phyloP scores from a whole-genome alignment of 805 yeast species.

The Kregervanrija fluxuum region DNA sequence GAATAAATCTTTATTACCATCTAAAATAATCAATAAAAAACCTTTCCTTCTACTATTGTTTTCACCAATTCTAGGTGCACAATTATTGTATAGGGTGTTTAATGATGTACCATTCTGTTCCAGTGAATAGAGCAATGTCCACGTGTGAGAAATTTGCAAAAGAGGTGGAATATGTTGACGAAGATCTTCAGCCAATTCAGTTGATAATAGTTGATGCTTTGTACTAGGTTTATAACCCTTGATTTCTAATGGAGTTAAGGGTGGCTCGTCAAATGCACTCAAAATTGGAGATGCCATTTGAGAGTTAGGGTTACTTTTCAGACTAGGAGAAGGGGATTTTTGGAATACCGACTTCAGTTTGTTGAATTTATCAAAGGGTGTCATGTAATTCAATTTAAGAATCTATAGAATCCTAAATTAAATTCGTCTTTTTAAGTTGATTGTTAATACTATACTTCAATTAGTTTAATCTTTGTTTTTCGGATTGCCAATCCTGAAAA shows the following conservation, averaged over 20 bases:
- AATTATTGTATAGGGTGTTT: slow-evolving; percentile 60
- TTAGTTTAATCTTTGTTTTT: too few relatives aligned
- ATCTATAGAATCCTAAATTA: too few relatives aligned
- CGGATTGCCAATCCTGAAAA: too few relatives aligned
- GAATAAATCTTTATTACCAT: slow-evolving; percentile 54
- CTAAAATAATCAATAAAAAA: slow-evolving; percentile 67
- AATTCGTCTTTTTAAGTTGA: too few relatives aligned
- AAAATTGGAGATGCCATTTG: neutral
- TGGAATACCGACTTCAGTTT: slow-evolving; percentile 13
- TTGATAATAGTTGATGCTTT: slow-evolving; percentile 43
- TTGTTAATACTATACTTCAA: too few relatives aligned
- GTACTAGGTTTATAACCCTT: slow-evolving; percentile 57
- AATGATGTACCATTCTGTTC: slow-evolving; percentile 91
- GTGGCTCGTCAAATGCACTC: slow-evolving; percentile 25
- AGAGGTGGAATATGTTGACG: slow-evolving; percentile 70
- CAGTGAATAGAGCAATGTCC: slow-evolving; percentile 75
- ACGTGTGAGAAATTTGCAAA: slow-evolving; percentile 65
- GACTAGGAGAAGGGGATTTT: slow-evolving; percentile 4
- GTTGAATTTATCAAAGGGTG: slow-evolving; percentile 7
- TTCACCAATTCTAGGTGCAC: slow-evolving; percentile 38
- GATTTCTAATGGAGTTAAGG: slow-evolving; percentile 49
- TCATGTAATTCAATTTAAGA: too few relatives aligned
- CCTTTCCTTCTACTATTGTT: slow-evolving; percentile 39
- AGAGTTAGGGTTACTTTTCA: neutral
- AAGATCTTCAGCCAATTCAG: slow-evolving; percentile 66